Evolutionary conservation across 179 eudicot genomes (phyloP).

Genomic region (Beta macrorhiza): DNA sequence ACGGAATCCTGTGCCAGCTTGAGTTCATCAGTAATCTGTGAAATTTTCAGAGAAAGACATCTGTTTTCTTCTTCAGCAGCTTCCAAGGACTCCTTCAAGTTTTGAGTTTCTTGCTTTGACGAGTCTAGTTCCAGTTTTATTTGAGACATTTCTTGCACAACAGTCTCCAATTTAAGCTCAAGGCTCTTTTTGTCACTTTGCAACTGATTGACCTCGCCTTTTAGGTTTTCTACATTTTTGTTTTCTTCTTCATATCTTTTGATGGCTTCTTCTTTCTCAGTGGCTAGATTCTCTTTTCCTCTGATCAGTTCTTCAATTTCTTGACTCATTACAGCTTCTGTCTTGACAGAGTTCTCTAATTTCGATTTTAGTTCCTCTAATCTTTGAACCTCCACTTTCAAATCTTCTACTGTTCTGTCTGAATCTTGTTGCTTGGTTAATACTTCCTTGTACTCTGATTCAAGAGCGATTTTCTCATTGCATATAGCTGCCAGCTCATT

Average conservation of each 20-base stretch:
- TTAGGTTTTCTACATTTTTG: constrained; percentile 24
- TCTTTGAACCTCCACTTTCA: constrained; percentile 31
- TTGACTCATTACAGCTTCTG: constrained; percentile 33
- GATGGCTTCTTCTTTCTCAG: constrained; percentile 34
- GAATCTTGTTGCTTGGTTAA: constrained; percentile 34
- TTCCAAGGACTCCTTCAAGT: constrained; percentile 26
- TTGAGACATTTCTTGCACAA: constrained; percentile 16
- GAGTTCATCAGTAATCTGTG: constrained; percentile 22
- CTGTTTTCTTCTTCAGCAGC: constrained; percentile 30
- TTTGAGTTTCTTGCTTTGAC: constrained; percentile 25
- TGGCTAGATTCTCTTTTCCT: constrained; percentile 29
- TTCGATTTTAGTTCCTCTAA: constrained; percentile 27
- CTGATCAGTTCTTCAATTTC: constrained; percentile 30
- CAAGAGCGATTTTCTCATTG: constrained; percentile 54
- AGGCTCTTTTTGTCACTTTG: constrained; percentile 38
- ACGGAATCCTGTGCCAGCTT: constrained; percentile 26
- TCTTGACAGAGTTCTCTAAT: constrained; percentile 18
- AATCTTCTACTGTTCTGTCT: constrained; percentile 35
- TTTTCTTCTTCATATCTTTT: constrained; percentile 32
- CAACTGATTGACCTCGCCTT: constrained; percentile 34
- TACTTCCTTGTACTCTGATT: constrained; percentile 36
- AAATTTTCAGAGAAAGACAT: constrained; percentile 17
- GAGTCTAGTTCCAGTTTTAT: constrained; percentile 24
- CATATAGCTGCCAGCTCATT: constrained; percentile 39
- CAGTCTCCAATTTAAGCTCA: constrained; percentile 27